Evolutionary conservation across 345 rosid genomes (phyloP).

Genomic region (Eucalyptus decipiens): DNA sequence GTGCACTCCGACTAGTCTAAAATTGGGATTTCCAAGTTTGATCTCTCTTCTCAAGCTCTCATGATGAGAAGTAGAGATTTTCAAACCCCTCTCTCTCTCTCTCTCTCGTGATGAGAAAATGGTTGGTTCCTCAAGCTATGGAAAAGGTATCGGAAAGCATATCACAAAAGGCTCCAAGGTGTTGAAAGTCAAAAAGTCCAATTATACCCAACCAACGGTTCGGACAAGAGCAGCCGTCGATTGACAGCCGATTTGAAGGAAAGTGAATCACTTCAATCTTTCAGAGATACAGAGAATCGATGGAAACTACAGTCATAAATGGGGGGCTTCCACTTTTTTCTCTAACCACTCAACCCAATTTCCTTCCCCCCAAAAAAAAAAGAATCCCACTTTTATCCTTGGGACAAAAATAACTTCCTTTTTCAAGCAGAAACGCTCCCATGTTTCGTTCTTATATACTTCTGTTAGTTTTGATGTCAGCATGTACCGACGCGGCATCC

Average conservation of each 20-base stretch:
- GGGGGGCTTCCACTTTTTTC: background rate
- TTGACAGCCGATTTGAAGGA: background rate
- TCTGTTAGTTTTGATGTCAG: background rate
- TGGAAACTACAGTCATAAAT: background rate
- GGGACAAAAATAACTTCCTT: background rate
- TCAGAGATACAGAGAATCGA: background rate
- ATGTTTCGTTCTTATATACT: background rate
- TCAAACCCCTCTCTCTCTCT: background rate
- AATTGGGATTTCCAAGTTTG: background rate
- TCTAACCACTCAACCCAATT: background rate
- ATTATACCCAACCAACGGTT: background rate
- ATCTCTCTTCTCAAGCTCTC: background rate
- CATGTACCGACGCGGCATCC: background rate
- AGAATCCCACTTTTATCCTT: background rate
- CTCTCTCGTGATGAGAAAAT: background rate
- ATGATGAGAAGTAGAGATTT: background rate
- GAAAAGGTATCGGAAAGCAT: background rate
- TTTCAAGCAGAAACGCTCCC: background rate
- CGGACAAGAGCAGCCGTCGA: background rate
- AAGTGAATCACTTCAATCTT: background rate
- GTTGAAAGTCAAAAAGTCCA: background rate
- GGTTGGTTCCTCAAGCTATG: background rate
- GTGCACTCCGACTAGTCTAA: background rate
- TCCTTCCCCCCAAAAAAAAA: background rate
- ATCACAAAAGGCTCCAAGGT: background rate